These are phyloP conservation scores for Eragrostis nindensis DNA, from an alignment of 176 grass and related monocot genomes.

Conservation along the genomic window DNA sequence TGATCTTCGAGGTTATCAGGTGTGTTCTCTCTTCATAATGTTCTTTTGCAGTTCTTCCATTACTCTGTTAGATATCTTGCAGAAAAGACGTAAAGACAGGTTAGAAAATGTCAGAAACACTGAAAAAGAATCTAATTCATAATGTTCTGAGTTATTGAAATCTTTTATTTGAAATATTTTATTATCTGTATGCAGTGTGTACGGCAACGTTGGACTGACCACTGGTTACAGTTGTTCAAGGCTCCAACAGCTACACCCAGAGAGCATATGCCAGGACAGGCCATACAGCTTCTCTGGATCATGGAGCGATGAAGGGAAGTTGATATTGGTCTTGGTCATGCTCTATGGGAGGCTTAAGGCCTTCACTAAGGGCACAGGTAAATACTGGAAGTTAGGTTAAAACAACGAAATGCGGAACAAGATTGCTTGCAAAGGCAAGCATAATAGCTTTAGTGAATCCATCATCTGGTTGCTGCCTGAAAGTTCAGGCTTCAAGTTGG, in stretches of 20 bases:
- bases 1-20: constrained; percentile 59
- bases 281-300: constrained; percentile 48
- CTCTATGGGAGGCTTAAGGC: constrained; percentile 60
- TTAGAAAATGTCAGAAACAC: neutral
- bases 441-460: neutral
- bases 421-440: neutral
- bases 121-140: neutral
- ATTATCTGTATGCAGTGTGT: constrained; percentile 48
- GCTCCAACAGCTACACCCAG: constrained; percentile 35
- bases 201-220: constrained; percentile 58
- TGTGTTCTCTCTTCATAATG: constrained; percentile 32
- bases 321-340: constrained; percentile 56
- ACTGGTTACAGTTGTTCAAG: constrained; percentile 73
- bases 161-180: constrained; percentile 11
- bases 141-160: neutral
- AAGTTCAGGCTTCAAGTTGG: constrained; percentile 17
- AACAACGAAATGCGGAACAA: neutral
- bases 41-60: no score
- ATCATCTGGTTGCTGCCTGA: neutral
- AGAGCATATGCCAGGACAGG: constrained; percentile 45
- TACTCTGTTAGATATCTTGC: neutral
- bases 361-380: constrained; percentile 49
- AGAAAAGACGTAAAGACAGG: neutral
- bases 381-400: constrained; percentile 47
- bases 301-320: constrained; percentile 64